Evolutionary conservation across 176 grass and related monocot species (phyloP).

Genomic region (Aegilops longissima): DNA sequence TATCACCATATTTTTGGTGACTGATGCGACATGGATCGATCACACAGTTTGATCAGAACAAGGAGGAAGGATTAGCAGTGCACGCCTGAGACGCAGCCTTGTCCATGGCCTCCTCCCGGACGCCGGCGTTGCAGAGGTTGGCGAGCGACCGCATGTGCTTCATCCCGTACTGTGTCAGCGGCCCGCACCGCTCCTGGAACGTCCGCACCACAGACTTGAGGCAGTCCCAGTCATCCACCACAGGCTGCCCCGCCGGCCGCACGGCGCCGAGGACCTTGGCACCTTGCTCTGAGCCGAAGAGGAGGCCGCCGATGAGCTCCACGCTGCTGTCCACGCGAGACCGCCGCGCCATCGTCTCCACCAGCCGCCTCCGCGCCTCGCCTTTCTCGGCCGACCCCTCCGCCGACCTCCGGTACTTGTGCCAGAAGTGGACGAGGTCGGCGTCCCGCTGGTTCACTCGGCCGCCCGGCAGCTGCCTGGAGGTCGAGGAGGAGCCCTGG

Average conservation of each 20-base stretch:
- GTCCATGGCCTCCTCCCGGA: constrained; percentile 39
- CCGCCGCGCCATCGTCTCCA: constrained; percentile 54
- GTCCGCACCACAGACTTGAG: constrained; percentile 58
- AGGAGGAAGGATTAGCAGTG: neutral
- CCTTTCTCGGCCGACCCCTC: constrained; percentile 52
- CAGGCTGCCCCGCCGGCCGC: constrained; percentile 37
- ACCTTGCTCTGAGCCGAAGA: constrained; percentile 47
- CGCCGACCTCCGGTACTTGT: constrained; percentile 49
- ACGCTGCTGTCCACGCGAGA: constrained; percentile 66
- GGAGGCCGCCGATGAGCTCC: constrained; percentile 54
- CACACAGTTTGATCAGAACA: neutral
- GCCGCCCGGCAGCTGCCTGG: neutral
- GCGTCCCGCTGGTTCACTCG: constrained; percentile 61
- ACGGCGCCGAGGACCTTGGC: constrained; percentile 39
- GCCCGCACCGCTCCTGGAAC: constrained; percentile 61
- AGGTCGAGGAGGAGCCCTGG: neutral
- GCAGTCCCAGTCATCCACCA: constrained; percentile 83
- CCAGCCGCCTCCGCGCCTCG: constrained; percentile 47
- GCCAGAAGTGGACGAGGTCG: constrained; percentile 80
- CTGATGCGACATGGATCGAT: neutral
- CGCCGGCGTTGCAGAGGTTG: constrained; percentile 78
- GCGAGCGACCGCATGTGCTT: constrained; percentile 80
- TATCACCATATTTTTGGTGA: neutral
- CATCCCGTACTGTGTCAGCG: constrained; percentile 77
- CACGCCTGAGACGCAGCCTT: constrained; percentile 56